Evolutionary conservation across 768 basidiomycete genomes (phyloP), one percentile per base, ranked within the genome.

Genomic region (Suillus decipiens): DNA sequence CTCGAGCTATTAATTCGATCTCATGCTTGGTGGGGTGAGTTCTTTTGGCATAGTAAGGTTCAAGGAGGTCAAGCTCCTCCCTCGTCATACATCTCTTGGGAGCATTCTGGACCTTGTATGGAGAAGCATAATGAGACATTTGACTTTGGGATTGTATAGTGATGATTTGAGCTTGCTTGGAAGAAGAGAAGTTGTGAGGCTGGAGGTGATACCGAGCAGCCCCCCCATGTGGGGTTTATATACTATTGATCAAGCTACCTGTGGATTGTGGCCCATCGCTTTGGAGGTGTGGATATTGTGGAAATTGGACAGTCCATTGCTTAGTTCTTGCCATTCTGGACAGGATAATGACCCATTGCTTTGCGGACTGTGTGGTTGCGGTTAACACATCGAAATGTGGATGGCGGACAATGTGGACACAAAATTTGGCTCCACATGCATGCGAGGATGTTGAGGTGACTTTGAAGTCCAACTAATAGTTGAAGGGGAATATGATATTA

Each of bases 1-100:
- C 11, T 31, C 28, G 1, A 8, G 59, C 59, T 4, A 56, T 7
- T 31, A 14, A 24, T 37, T 15, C 31, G 31, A 58, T 34, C 15
- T 60, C n/a, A 24, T 34, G 2, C 11, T 9, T 1, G 9, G 19
- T 10, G 34, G 59, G 59, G 24, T 10, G 51, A 15, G 15, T 0
- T 5, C 34, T 28, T 56, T 58, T 60, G 9, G n/a, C 19, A 37
- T 53, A 60, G 12, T 6, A 60, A 7, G 31, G 51, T 12, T 53
- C 19, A 6, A 60, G 59, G 22, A 60, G 37, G 17, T 34, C 22
- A 31, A 58, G n/a, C 33, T 60, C 53, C 9, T 58, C 59, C 5
- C 4, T 2, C 17, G 59, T 53, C 51, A 60, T 60, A 31, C 53
- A 22, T 60, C 15, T 22, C 43, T 31, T 53, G 24, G 33, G 53